Evolutionary conservation across 805 yeast genomes (phyloP).

Genomic region (Kuraishia capsulata): DNA sequence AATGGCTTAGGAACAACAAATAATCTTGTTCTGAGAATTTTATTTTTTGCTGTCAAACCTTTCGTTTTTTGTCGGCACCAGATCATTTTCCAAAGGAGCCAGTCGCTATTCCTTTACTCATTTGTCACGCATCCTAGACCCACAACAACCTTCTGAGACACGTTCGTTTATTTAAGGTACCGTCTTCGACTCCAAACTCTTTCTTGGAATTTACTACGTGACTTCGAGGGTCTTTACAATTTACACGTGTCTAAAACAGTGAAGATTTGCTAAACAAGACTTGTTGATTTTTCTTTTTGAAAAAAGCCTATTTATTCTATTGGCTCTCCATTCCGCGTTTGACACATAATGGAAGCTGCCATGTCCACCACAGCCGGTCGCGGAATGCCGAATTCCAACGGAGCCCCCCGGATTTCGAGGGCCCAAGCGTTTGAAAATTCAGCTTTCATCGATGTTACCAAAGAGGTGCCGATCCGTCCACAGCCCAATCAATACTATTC

Average conservation of each 20-base stretch:
- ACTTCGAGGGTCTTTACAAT: too few species aligned
- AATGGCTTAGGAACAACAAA: too few species aligned
- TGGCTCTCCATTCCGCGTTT: slow-evolving; percentile 11
- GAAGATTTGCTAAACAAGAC: too few species aligned
- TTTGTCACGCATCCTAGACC: background rate
- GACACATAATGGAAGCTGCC: slow-evolving; percentile 26
- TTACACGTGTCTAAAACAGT: too few species aligned
- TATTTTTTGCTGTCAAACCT: too few species aligned
- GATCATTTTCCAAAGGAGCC: background rate
- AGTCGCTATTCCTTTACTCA: background rate
- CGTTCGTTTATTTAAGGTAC: background rate
- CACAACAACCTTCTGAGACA: background rate
- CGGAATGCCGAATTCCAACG: too few species aligned
- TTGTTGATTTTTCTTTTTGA: too few species aligned
- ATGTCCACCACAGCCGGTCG: slow-evolving; percentile 14
- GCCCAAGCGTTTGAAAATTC: slow-evolving; percentile 28
- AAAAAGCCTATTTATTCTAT: too few species aligned
- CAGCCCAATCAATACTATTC: slow-evolving; percentile 35
- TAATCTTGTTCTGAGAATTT: too few species aligned
- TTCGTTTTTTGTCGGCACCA: too few species aligned
- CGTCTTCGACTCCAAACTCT: background rate
- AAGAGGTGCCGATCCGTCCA: slow-evolving; percentile 30
- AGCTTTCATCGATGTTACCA: slow-evolving; percentile 34
- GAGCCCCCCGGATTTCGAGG: too few species aligned
- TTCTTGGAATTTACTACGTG: background rate